phyloP scores from a whole-genome alignment of 805 yeast species.

The Lachancea nothofagi region DNA sequence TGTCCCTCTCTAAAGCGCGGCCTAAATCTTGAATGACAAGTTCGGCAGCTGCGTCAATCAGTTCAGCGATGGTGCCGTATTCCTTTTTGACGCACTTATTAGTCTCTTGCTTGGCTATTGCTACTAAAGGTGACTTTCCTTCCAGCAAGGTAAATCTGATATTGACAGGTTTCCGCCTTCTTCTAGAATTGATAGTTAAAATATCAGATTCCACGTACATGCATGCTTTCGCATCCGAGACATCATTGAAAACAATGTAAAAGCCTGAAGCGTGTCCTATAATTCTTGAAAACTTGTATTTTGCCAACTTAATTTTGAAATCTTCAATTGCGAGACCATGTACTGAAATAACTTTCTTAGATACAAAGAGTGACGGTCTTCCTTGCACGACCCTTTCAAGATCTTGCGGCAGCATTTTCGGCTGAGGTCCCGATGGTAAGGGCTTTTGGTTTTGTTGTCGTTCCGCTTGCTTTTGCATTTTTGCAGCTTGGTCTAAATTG shows the following conservation, averaged over 20 bases:
- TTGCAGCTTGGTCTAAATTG: constrained; percentile 37
- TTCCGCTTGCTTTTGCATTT: constrained; percentile 29
- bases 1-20: constrained; percentile 58
- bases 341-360: constrained; percentile 45
- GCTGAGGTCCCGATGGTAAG: constrained; percentile 10
- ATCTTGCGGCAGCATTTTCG: constrained; percentile 41
- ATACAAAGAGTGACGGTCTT: constrained; percentile 53
- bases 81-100: constrained; percentile 6
- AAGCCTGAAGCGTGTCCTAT: constrained; percentile 60
- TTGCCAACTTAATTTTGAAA: constrained; percentile 51
- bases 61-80: constrained; percentile 28
- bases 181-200: constrained; percentile 20
- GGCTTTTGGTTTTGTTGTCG: constrained; percentile 19
- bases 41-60: constrained; percentile 54
- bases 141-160: constrained; percentile 20
- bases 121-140: neutral
- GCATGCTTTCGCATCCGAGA: constrained; percentile 25
- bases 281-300: constrained; percentile 62
- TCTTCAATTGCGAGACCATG: constrained; percentile 55
- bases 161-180: constrained; percentile 21
- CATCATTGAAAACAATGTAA: constrained; percentile 58
- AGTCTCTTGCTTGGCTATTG: neutral
- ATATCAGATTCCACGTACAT: constrained; percentile 22
- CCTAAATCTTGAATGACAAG: constrained; percentile 59
- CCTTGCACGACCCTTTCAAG: constrained; percentile 45